These are phyloP conservation scores for Brassica carinata DNA, from an alignment of 345 rosid species.

Conservation along the genomic window DNA sequence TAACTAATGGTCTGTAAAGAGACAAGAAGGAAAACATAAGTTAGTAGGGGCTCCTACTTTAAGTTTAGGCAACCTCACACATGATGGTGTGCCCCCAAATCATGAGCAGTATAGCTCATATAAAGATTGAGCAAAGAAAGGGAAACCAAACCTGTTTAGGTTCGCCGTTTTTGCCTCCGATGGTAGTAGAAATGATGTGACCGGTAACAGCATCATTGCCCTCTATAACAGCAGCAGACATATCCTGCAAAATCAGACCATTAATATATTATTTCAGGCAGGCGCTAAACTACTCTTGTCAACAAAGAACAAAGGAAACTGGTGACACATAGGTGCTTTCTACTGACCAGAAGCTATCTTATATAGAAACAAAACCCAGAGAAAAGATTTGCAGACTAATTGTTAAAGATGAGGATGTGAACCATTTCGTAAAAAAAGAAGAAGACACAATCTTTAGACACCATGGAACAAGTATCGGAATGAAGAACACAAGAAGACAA, in stretches of 20 bases:
- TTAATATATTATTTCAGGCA: not conserved
- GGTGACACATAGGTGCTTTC: too few relatives aligned
- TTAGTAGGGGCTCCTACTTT: not conserved
- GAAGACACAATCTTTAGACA: too few relatives aligned
- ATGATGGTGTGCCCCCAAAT: too few relatives aligned
- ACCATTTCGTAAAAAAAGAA: too few relatives aligned
- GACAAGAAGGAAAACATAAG: conserved; percentile 12
- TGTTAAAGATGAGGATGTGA: too few relatives aligned
- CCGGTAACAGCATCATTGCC: conserved; percentile 67
- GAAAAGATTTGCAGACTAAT: not conserved
- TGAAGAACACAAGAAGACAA: too few relatives aligned
- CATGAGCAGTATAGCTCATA: not conserved
- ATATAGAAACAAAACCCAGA: not conserved
- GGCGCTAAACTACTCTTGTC: not conserved
- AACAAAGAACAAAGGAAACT: not conserved
- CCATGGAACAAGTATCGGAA: too few relatives aligned
- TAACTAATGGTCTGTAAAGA: conserved; percentile 70
- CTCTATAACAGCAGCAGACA: conserved; percentile 59
- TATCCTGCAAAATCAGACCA: conserved; percentile 49
- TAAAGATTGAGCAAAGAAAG: conserved; percentile 1
- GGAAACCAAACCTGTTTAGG: conserved; percentile 60
- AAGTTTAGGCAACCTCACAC: not conserved
- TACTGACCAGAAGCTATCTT: too few relatives aligned
- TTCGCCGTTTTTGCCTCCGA: conserved; percentile 88
- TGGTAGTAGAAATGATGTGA: conserved; percentile 75